A percentile compares a stretch with the other conserved stretches of the same genome.
Conservation (phyloP, 495 filamentous ascomycete genomes). For the Cairneyella variabilis region DNA sequence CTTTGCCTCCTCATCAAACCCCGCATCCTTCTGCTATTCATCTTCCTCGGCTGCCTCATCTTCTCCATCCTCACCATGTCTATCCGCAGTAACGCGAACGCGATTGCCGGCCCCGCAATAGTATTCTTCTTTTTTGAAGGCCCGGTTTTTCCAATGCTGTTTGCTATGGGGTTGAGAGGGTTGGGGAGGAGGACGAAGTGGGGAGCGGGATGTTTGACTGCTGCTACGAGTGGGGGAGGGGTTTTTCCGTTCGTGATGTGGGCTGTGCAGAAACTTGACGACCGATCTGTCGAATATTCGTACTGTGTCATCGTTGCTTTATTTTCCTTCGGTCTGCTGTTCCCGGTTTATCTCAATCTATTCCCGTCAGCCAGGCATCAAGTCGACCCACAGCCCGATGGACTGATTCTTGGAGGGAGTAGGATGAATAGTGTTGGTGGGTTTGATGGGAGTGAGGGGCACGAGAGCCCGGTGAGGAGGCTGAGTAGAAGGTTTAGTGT, state of each 20-base stretch:
- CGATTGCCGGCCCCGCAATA: conserved; percentile 53
- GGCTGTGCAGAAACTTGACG: conserved; percentile 36
- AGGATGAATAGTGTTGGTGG: background rate
- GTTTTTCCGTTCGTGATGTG: conserved; percentile 63
- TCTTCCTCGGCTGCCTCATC: conserved; percentile 41
- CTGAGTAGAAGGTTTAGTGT: conserved; percentile 14
- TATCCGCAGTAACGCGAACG: conserved; percentile 42
- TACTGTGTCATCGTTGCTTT: conserved; percentile 56
- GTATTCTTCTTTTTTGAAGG: conserved; percentile 68
- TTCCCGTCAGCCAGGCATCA: conserved; percentile 55
- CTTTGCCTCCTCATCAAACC: conserved; percentile 51
- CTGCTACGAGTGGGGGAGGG: conserved; percentile 60
- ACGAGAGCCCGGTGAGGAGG: background rate
- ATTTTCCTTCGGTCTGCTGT: conserved; percentile 52
- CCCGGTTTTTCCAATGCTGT: conserved; percentile 68
- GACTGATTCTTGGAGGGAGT: background rate
- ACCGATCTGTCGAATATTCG: conserved; percentile 38
- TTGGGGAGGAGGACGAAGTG: conserved; percentile 68
- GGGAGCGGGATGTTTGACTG: conserved; percentile 62
- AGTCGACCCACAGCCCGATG: conserved; percentile 42
- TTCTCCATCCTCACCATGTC: conserved; percentile 38
- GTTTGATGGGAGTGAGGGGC: background rate
- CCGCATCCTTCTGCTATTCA: conserved; percentile 47
- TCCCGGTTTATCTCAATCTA: conserved; percentile 58
- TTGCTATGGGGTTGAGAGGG: conserved; percentile 63